Evolutionary conservation across 495 filamentous ascomycete genomes (phyloP), one percentile per base, ranked within the genome.

Genomic region (Cercophora newfieldiana): DNA sequence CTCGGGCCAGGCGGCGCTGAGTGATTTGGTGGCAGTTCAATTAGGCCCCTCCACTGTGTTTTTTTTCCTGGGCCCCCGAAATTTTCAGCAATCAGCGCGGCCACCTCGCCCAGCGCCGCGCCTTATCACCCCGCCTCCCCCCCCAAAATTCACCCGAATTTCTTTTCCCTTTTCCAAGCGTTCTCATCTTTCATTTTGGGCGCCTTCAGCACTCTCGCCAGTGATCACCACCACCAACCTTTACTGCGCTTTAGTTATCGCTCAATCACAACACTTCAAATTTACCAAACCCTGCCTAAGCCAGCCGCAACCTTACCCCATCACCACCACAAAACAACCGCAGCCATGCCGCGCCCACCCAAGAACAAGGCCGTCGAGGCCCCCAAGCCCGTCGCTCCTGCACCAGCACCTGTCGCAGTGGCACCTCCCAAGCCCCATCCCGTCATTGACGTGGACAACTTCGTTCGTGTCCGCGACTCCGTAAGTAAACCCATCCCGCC

Each of bases 391-490:
- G 63, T 68, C 55, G 72, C 66, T 12, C 55, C 68, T 18, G 61
- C 67, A 55, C 68, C 61, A 24, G 8, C 33, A 24, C 30, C 58
- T 28, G 58, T 60, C 18, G 58, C 58, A 22, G 58, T 21, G 6
- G 58, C 58, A 2, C 58, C 58, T 2, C 29, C 58, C 54, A 71
- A 72, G 64, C 71, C 74, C 44, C 74, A 71, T 33, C 76, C 74
- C 29, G 78, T 79, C 24, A 82, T 84, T 58, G 81, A 82, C 25
- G 73, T 79, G 47, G 79, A 80, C 21, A 77, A 82, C 49, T 84
- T 84, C 61, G 75, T 82, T 53, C 74, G 79, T 62, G 81, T 84
- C 47, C 77, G 82, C 44, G 82, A 84, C 61, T 82, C 80, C 44
- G 82, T 84, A 80, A 82, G 82, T 74, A 25, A 51, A 72, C 64